phyloP scores from a whole-genome alignment of 352 stramenopile species.

The Ophiocytium majus region DNA sequence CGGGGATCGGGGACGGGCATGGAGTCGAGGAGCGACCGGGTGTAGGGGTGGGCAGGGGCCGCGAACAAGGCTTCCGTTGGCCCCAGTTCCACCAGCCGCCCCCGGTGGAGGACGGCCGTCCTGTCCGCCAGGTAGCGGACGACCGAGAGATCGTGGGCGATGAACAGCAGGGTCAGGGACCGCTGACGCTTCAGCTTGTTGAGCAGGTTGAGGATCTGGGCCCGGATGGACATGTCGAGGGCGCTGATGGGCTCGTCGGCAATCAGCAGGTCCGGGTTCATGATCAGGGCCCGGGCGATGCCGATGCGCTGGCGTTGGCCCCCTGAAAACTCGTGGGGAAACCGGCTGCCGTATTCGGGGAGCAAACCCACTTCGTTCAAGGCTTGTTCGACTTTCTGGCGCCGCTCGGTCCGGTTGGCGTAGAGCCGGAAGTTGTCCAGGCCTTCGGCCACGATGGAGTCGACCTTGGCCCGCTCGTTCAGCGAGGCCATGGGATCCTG shows the following conservation, averaged over 20 bases:
- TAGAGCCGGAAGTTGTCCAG: background rate
- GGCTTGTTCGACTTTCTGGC: background rate
- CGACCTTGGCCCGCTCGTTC: background rate
- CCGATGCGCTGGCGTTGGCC: constrained; percentile 85
- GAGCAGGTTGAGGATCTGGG: background rate
- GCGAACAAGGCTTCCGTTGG: background rate
- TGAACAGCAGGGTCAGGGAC: background rate
- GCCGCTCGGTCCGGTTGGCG: background rate
- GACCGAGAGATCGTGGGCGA: background rate
- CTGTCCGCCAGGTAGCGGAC: background rate
- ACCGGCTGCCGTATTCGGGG: background rate
- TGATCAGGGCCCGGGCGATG: constrained; percentile 81
- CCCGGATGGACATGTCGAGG: background rate
- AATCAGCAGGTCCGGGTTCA: constrained; percentile 75
- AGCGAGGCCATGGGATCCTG: background rate
- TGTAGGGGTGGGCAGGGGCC: background rate
- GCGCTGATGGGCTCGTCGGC: constrained; percentile 46
- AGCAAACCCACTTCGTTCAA: constrained; percentile 1
- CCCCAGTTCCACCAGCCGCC: background rate
- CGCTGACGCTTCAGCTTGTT: background rate
- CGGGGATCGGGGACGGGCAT: background rate
- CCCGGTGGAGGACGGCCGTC: background rate
- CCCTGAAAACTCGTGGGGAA: constrained; percentile 68
- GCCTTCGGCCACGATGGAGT: background rate
- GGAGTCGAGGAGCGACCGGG: background rate